A percentile compares a stretch with the other conserved stretches of the same genome.
Conservation (phyloP, 352 stramenopile species). For the Phytophthora lateralis region DNA sequence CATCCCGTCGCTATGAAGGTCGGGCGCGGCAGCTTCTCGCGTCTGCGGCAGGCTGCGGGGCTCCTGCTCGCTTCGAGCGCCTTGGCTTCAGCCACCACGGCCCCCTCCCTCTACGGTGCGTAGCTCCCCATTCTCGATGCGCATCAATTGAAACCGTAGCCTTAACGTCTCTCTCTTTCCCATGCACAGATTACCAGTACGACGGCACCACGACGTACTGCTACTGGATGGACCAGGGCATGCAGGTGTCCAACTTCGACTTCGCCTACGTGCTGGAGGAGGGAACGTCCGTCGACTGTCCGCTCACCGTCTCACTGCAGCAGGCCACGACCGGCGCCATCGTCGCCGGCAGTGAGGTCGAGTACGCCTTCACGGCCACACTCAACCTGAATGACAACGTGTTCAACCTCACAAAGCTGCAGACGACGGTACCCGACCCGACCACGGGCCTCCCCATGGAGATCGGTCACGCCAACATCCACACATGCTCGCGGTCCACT, state of each 20-base stretch:
- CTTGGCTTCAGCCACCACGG: constrained; percentile 28
- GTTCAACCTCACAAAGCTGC: constrained; percentile 70
- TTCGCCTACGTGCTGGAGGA: constrained; percentile 68
- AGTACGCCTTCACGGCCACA: constrained; percentile 77
- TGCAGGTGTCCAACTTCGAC: constrained; percentile 74
- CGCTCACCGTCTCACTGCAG: constrained; percentile 61
- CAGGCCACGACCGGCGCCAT: constrained; percentile 50
- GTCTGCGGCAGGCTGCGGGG: constrained; percentile 20
- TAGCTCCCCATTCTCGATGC: constrained; percentile 8
- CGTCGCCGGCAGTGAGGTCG: constrained; percentile 37
- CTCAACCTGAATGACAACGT: constrained; percentile 73
- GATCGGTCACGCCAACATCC: constrained; percentile 78
- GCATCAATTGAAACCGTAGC: constrained; percentile 7
- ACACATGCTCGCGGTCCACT: constrained; percentile 69
- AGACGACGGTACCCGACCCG: constrained; percentile 59
- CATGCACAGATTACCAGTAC: constrained; percentile 66
- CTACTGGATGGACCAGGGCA: constrained; percentile 79
- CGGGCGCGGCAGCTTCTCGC: constrained; percentile 22
- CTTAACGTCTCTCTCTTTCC: background rate
- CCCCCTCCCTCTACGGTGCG: constrained; percentile 65
- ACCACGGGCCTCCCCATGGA: constrained; percentile 60
- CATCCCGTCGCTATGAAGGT: constrained; percentile 36
- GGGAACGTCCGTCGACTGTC: constrained; percentile 50
- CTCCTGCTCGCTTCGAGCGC: constrained; percentile 31
- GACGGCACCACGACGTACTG: constrained; percentile 81